These are phyloP conservation scores for Talaromyces liani DNA, from an alignment of 495 filamentous ascomycete species.

Conservation along the genomic window DNA sequence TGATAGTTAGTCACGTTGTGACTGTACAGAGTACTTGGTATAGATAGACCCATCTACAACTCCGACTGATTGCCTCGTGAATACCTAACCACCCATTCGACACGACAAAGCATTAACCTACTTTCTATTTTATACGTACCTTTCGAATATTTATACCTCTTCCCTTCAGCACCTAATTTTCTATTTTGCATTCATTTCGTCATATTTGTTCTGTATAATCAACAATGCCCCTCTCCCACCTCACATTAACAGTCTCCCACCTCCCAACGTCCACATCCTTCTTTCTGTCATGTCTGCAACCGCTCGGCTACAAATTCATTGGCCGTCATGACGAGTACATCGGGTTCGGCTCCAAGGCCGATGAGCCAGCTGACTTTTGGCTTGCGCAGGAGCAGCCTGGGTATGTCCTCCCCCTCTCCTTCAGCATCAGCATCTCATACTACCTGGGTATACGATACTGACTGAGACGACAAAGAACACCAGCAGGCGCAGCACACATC, in stretches of 20 bases:
- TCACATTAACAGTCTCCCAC: constrained; percentile 61
- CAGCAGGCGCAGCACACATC: constrained; percentile 47
- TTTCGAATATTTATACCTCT: constrained; percentile 10
- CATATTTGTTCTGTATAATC: neutral
- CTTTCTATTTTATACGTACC: neutral
- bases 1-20: no score
- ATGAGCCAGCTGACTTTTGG: constrained; percentile 51
- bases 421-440: no score
- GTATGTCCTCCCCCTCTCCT: constrained; percentile 22
- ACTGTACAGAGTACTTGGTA: neutral
- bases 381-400: constrained; percentile 48
- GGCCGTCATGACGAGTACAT: constrained; percentile 44
- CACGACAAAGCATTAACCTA: neutral
- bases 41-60: neutral
- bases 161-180: constrained; percentile 8
- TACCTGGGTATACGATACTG: no score
- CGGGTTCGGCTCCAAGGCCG: constrained; percentile 47
- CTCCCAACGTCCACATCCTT: constrained; percentile 73
- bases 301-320: constrained; percentile 68
- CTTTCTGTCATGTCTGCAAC: constrained; percentile 67
- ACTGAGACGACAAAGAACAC: constrained; percentile 23
- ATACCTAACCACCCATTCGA: neutral
- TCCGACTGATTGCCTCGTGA: neutral
- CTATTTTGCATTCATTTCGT: neutral
- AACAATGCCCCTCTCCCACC: constrained; percentile 53